Base-by-base conservation (phyloP, 768 basidiomycete species). In the Russula brevipes region DNA sequence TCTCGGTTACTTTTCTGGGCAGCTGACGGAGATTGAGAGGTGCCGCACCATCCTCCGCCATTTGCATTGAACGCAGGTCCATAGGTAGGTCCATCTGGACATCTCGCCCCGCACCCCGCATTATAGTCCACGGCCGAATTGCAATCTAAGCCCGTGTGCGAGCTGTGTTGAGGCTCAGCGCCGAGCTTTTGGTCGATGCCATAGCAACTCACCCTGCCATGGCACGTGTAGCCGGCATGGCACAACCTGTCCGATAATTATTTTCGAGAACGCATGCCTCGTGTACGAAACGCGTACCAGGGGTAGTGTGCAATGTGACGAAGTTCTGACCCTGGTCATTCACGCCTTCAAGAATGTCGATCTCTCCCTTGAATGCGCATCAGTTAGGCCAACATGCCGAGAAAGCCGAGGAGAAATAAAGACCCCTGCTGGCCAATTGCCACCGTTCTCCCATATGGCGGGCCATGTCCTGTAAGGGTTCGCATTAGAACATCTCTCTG, bases 31-130 rank as follows among this genome's bases (percentile, higher is more conserved):
- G 59, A 42, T 42, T 14, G 12, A 30, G 24, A 17, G 24, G 52
- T 17, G n/a, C 5, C 19, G 19, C 14, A 85, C 83, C 82, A 86
- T 66, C 86, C 86, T 31, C 85, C 86, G 7, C 85, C 84, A 47
- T 77, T 77, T 44, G 54, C 65, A 69, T 87, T 87, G 73, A 88
- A 84, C 2, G 70, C 70, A 4, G 83, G 79, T 1, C 86, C 86
- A 68, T 79, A 87, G 69, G 79, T 85, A 61, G 76, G 72, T 3
- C 73, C 70, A 12, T 77, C 70, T 31, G 67, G 60, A 16, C 69
- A 57, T 19, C 71, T 68, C 11, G 85, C 85, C 11, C 82, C 81
- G 64, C 86, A 88, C 0, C 85, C 85, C 0, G 77, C 71, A 63
- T 86, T 86, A 52, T 77, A 76, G 38, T 76, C 80, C 4, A 73